A percentile compares a stretch with the other conserved stretches of the same genome.
phyloP scores from a whole-genome alignment of 257 asterid genomes.

The Gentiana dahurica region DNA sequence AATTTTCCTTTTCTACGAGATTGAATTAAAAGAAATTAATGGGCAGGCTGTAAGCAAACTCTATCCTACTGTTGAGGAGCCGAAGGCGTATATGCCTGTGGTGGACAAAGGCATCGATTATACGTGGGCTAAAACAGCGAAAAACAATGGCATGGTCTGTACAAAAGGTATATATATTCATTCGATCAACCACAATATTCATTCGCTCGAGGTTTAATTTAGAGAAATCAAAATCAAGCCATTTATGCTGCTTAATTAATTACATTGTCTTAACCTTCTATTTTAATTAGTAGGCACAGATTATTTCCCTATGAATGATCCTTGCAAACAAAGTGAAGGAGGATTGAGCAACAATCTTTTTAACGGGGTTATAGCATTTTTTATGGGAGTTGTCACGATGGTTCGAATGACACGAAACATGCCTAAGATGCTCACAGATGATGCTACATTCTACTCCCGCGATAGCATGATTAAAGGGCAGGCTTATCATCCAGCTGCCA shows the following conservation, averaged over 20 bases:
- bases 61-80: not conserved
- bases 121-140: conserved; percentile 31
- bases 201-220: not conserved
- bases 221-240: too few species aligned
- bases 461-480: conserved; percentile 41
- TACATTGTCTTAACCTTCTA: too few species aligned
- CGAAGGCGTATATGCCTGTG: conserved; percentile 17
- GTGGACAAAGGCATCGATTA: conserved; percentile 50
- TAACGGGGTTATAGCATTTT: conserved; percentile 66
- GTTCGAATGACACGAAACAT: conserved; percentile 84
- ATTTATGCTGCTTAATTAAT: too few species aligned
- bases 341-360: conserved; percentile 52
- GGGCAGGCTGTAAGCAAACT: conserved; percentile 7
- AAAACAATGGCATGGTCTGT: conserved; percentile 24
- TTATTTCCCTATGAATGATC: conserved; percentile 18
- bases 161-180: conserved; percentile 30
- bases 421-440: conserved; percentile 66
- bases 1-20: too few species aligned
- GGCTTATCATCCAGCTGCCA: conserved; percentile 23
- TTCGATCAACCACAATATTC: too few species aligned
- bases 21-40: not conserved
- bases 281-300: conserved; percentile 15
- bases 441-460: conserved; percentile 49
- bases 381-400: conserved; percentile 76
- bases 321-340: conserved; percentile 29